Percentiles rank a stretch among this genome's conserved stretches.
These are phyloP conservation scores for Earliella scabrosa DNA, from an alignment of 1,284 basidiomycete genomes.

Conservation along the genomic window DNA sequence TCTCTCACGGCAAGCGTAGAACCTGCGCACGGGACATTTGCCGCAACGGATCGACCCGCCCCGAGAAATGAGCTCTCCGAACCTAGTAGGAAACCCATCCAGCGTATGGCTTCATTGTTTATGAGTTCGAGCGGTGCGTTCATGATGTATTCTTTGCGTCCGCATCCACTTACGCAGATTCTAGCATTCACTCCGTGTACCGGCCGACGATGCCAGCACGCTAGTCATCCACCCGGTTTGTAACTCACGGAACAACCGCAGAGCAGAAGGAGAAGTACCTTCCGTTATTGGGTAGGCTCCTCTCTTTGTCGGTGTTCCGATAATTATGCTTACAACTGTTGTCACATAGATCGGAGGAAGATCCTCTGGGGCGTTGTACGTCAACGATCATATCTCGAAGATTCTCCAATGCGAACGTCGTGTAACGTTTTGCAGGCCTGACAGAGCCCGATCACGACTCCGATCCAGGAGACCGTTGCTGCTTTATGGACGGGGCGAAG, in stretches of 20 bases:
- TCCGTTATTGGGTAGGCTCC: conserved; percentile 70
- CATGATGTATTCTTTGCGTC: background rate
- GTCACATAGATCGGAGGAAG: conserved; percentile 79
- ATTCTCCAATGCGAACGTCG: background rate
- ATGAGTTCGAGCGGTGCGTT: conserved; percentile 89
- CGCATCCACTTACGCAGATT: background rate
- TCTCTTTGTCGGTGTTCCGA: background rate
- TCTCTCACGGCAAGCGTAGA: no score
- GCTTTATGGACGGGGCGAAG: conserved; percentile 88
- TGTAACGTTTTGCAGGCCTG: conserved; percentile 59
- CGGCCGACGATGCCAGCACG: conserved; percentile 96
- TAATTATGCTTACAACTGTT: conserved; percentile 6
- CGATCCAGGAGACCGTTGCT: conserved; percentile 89
- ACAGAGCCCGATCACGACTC: conserved; percentile 98
- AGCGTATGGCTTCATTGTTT: conserved; percentile 91
- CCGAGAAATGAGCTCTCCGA: no score
- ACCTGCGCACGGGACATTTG: no score
- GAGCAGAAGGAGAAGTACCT: conserved; percentile 93
- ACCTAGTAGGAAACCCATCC: no score
- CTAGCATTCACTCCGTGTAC: conserved; percentile 93
- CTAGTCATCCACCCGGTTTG: conserved; percentile 97
- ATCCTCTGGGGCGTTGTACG: conserved; percentile 91
- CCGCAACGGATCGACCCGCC: no score
- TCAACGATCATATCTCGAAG: conserved; percentile 17
- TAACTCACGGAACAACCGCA: conserved; percentile 88